These are phyloP conservation scores for Gonapodya sp. DNA, from an alignment of 192 early-diverging fungal genomes.

Conservation along the genomic window DNA sequence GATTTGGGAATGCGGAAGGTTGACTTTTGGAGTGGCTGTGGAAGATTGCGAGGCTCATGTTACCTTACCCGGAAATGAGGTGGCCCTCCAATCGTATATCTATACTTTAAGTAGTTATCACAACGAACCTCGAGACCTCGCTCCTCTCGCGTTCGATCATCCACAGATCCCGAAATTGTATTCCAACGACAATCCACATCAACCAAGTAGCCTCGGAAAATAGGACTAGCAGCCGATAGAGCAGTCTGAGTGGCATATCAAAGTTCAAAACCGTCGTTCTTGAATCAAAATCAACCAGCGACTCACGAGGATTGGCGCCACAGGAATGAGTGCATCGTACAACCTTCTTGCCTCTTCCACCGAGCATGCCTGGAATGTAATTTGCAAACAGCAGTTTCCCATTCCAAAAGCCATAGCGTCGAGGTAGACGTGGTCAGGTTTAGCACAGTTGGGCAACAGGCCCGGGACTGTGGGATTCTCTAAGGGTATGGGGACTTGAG, in stretches of 20 bases:
- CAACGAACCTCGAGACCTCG: slow-evolving; percentile 58
- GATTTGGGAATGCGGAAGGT: slow-evolving; percentile 86
- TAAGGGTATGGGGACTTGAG: background rate
- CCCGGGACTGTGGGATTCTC: slow-evolving; percentile 20
- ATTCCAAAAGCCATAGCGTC: slow-evolving; percentile 98
- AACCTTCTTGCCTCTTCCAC: slow-evolving; percentile 83
- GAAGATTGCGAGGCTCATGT: too few species aligned
- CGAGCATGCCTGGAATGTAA: slow-evolving; percentile 92
- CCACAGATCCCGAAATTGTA: slow-evolving; percentile 84
- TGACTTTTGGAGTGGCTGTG: slow-evolving; percentile 55
- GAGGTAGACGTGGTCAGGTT: slow-evolving; percentile 94
- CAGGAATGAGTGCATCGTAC: slow-evolving; percentile 87
- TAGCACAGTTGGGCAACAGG: slow-evolving; percentile 50
- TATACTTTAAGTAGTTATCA: too few species aligned
- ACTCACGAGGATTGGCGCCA: slow-evolving; percentile 79
- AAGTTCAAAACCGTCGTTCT: background rate
- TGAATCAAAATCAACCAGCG: background rate
- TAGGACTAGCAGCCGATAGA: slow-evolving; percentile 81
- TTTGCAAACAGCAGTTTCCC: slow-evolving; percentile 96
- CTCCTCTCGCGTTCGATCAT: slow-evolving; percentile 87
- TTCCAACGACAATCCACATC: slow-evolving; percentile 98
- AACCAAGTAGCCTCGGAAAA: slow-evolving; percentile 86
- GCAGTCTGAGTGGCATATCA: slow-evolving; percentile 49
- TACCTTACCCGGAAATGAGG: too few species aligned
- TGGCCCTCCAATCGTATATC: too few species aligned